Base-by-base conservation (phyloP, 495 filamentous ascomycete genomes). In the Cairneyella variabilis region DNA sequence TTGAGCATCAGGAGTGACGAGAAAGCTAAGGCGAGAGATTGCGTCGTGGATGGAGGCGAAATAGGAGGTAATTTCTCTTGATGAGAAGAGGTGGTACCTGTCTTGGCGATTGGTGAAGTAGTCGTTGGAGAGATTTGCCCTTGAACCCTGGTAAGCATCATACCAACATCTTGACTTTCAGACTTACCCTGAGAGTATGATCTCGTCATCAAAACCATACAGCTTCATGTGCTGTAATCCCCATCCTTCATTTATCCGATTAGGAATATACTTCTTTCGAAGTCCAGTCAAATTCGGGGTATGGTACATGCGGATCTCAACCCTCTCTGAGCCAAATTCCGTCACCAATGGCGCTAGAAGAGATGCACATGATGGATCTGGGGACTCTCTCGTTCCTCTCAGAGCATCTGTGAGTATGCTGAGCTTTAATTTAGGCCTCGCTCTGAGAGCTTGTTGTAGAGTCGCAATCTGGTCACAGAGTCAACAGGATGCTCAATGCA, bases 221-320 rank as follows among this genome's bases (percentile, higher is more conserved):
- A 99, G 77, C 76, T 99, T 99, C 90, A 99, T 99, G 64, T 99
- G 93, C 64, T 99, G 93, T 38, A 99, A 71, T 12, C 93, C 93
- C 92, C 93, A 99, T 30, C 93, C 93, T 66, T 99, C 93, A 60
- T 99, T 99, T 64, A 97, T 90, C 9, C 93, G 79, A 57, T 82
- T 85, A 2, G 93, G 93, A 38, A 97, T 78, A 58, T 88, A 66
- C 59, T 80, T 82, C 73, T 97, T 97, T 41, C 84, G 80, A 39
- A 91, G 57, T 0, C 93, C 95, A 0, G 88, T 96, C 25, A 99
- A 70, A 59, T 97, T 99, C 2, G 93, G 95, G 1, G 95, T 97
- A 69, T 99, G 93, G 67, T 91, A 97, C 90, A 97, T 91, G 44
- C 91, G 85, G 56, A 99, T 82, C 57, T 97, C 90, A 38, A 97